Evolutionary conservation across 192 early-diverging fungal genomes (phyloP), one percentile per base, ranked within the genome.

Genomic region (Coemansia javaensis): DNA sequence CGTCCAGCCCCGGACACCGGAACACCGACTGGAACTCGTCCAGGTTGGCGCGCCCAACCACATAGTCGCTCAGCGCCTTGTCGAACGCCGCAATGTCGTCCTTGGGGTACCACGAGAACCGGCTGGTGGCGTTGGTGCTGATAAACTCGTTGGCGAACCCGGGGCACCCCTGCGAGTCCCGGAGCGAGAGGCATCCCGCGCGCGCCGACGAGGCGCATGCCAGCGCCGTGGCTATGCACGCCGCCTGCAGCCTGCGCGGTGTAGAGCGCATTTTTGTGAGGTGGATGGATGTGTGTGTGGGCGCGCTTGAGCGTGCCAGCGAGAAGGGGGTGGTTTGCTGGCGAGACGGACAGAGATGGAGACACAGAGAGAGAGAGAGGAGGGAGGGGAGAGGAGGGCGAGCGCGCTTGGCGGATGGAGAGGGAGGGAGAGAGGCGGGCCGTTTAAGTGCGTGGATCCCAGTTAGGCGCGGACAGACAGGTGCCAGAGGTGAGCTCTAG

Each of bases 21-120:
- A 75, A 75, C 25, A 75, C 63, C 9, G 64, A 52, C 32, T 75
- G 71, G 30, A 75, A 75, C 52, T 75, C 63, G 11, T 75, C 71
- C 3, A 63, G 41, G 47, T 58, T 67, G 6, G 63, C 46, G 23
- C 59, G 71, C 4, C 71, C 55, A 27, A 46, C 53, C 7, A 75
- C 58, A 53, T 75, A 75, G 27, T 75, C 71, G 54, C 45, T 66
- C 21, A 75, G 50, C 2, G 71, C 59, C 51, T 54, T 56, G 44
- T 75, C 71, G 23, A 75, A 75, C 15, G 71, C 71, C 4, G 33
- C 15, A 32, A 75, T 59, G 10, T 66, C 55, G 42, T 75, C 53
- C 8, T 60, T 59, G 18, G 71, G 71, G 36, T 56, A 66, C 71
- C 71, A 75, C 18, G 59, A 49, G 40, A 75, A 75, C 28, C 63